A percentile compares a stretch with the other conserved stretches of the same genome.
These are phyloP conservation scores for Rhodomyrtus psidioides DNA, from an alignment of 441 rosid genomes.

Conservation along the genomic window DNA sequence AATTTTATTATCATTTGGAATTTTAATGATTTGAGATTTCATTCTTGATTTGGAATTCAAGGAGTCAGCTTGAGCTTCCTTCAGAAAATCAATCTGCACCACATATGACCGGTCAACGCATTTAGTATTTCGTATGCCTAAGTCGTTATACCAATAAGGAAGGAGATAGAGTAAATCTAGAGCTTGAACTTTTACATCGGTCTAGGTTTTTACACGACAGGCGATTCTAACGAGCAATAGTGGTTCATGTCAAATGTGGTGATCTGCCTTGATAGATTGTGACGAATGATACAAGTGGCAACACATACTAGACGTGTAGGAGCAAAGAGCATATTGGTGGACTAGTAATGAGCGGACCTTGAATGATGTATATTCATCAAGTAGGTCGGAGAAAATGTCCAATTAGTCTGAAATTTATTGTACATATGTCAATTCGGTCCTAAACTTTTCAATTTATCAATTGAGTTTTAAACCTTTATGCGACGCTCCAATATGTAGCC, in stretches of 20 bases:
- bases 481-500: rapidly evolving
- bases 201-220: neutral
- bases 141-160: neutral
- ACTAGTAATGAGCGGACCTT: neutral
- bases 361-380: neutral
- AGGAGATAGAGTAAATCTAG: neutral
- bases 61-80: too few relatives aligned
- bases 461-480: rapidly evolving
- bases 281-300: neutral
- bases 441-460: rapidly evolving
- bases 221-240: neutral
- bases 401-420: neutral
- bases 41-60: neutral
- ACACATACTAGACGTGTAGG: neutral
- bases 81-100: too few relatives aligned
- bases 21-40: too few relatives aligned
- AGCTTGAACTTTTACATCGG: neutral
- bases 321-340: neutral
- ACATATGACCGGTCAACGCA: neutral
- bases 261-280: neutral
- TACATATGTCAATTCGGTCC: rapidly evolving
- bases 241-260: neutral
- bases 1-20: too few relatives aligned
- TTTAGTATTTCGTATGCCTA: neutral
- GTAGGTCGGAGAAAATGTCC: neutral